Conservation (phyloP, 2,329 filamentous ascomycete genomes). For the Aspergillus nomiae region DNA sequence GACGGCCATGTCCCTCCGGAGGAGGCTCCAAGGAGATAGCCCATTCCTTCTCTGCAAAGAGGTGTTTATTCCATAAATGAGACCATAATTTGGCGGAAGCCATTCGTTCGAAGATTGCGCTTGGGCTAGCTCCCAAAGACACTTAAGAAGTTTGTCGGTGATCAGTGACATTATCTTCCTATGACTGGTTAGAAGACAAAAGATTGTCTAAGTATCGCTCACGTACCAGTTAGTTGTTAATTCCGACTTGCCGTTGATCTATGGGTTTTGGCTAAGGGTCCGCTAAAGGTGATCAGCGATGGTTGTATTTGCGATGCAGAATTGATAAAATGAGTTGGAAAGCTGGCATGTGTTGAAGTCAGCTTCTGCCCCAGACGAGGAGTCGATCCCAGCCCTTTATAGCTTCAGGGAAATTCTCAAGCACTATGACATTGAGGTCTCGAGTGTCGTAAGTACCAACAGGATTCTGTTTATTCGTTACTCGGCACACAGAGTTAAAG, state of each 20-base stretch:
- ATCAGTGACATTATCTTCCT: slow-evolving; percentile 15
- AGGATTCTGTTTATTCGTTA: too few species aligned
- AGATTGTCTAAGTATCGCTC: neutral
- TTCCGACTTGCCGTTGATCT: neutral
- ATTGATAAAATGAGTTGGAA: too few species aligned
- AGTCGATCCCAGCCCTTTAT: neutral
- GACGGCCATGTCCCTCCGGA: too few species aligned
- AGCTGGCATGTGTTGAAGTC: too few species aligned
- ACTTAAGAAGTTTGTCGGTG: slow-evolving; percentile 24
- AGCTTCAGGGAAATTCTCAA: neutral
- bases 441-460: neutral
- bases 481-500: neutral
- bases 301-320: too few species aligned
- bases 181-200: neutral
- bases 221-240: neutral
- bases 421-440: neutral
- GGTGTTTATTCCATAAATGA: too few species aligned
- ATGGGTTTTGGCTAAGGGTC: neutral
- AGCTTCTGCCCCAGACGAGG: neutral
- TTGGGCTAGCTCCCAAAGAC: slow-evolving; percentile 15
- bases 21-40: too few species aligned
- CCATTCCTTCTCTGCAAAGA: too few species aligned
- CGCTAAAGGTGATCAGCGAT: too few species aligned
- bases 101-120: too few species aligned
- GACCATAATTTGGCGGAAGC: too few species aligned